phyloP scores from a whole-genome alignment of 2,329 filamentous ascomycete species.

The Ceratocystiopsis minuta region DNA sequence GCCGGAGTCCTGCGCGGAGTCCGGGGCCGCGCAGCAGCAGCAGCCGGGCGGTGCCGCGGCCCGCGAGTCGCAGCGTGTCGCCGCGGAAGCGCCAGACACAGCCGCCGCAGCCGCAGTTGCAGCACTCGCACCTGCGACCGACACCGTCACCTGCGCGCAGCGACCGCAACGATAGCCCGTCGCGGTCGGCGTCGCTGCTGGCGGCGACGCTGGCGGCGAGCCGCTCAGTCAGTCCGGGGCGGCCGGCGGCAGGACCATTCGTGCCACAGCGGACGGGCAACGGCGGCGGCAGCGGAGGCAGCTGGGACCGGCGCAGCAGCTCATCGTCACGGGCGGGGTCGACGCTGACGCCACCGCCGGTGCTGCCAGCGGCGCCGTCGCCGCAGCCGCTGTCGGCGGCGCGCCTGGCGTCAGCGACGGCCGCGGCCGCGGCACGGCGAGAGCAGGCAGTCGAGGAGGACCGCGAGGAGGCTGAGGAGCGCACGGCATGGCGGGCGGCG shows the following conservation, averaged over 20 bases:
- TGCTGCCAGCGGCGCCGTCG: no score
- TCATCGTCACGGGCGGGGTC: no score
- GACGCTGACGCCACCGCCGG: no score
- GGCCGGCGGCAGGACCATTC: no score
- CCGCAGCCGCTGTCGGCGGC: no score
- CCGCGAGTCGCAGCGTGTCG: neutral
- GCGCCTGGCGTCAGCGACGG: no score
- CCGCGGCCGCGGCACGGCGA: no score
- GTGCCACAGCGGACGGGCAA: constrained; percentile 10
- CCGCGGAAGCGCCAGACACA: neutral
- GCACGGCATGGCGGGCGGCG: no score
- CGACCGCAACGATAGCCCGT: constrained; percentile 9
- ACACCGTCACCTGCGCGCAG: constrained; percentile 17
- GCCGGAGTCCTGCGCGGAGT: no score
- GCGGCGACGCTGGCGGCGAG: constrained; percentile 45
- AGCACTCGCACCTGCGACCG: constrained; percentile 6
- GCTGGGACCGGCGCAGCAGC: neutral
- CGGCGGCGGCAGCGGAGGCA: constrained; percentile 7
- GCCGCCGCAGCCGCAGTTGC: no score
- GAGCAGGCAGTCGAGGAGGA: no score
- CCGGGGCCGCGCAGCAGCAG: neutral
- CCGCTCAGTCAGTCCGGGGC: constrained; percentile 24
- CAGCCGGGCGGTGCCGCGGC: neutral
- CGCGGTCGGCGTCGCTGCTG: constrained; percentile 34
- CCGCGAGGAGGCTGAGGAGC: no score